A percentile compares a stretch with the other conserved stretches of the same genome.
phyloP scores from a whole-genome alignment of 192 early-diverging fungal species.

The Chytriomyces hyalinus region DNA sequence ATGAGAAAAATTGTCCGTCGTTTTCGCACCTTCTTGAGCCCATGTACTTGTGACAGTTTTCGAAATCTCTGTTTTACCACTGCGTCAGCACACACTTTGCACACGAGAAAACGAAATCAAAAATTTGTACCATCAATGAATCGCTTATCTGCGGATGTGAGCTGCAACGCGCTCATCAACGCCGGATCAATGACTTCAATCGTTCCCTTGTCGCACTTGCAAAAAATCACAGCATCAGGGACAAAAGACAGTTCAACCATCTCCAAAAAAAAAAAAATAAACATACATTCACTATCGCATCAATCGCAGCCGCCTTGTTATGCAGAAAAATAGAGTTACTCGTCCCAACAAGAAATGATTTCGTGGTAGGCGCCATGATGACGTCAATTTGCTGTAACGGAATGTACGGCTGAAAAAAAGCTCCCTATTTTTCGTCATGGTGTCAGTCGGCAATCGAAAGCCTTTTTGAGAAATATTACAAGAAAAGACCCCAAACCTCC shows the following conservation, averaged over 20 bases:
- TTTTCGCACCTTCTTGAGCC: conserved; percentile 55
- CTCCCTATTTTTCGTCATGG: conserved; percentile 51
- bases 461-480: conserved; percentile 5
- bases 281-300: conserved; percentile 78
- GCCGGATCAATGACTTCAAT: conserved; percentile 72
- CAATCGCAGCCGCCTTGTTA: conserved; percentile 70
- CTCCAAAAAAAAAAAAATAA: conserved; percentile 27
- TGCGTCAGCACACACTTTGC: neutral
- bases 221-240: neutral
- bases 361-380: conserved; percentile 65
- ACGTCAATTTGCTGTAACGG: conserved; percentile 85
- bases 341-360: conserved; percentile 77
- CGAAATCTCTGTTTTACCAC: conserved; percentile 56
- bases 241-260: neutral
- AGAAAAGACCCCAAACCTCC: conserved; percentile 13
- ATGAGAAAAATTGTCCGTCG: conserved; percentile 4
- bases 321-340: conserved; percentile 81
- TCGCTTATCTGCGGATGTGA: conserved; percentile 73
- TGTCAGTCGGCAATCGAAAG: neutral
- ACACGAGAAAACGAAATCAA: neutral
- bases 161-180: conserved; percentile 54
- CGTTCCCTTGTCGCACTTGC: conserved; percentile 71
- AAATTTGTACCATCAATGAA: conserved; percentile 69
- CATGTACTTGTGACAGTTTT: conserved; percentile 67
- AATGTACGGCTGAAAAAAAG: conserved; percentile 82